phyloP scores from a whole-genome alignment of 2,329 filamentous ascomycete species.

The Fusarium ramigenum region DNA sequence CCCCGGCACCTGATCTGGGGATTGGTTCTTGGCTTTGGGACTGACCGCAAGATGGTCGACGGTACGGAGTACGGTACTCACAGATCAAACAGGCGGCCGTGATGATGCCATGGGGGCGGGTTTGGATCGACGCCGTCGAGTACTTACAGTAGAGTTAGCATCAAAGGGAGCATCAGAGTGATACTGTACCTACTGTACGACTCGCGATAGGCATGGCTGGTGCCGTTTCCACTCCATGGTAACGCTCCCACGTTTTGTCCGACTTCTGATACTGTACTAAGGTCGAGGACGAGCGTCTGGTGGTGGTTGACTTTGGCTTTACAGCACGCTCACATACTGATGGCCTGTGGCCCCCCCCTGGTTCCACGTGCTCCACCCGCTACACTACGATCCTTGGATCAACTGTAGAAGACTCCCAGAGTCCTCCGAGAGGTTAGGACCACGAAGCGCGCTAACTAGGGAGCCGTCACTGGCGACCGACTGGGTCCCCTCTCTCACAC shows the following conservation, averaged over 20 bases:
- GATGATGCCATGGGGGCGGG: constrained; percentile 23
- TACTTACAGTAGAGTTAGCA: neutral
- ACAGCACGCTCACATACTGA: neutral
- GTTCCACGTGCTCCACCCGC: constrained; percentile 33
- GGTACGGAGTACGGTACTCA: neutral
- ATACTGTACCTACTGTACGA: neutral
- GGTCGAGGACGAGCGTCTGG: constrained; percentile 14
- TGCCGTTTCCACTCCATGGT: constrained; percentile 15
- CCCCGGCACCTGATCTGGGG: constrained; percentile 20
- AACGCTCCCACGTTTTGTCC: constrained; percentile 34
- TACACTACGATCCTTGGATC: constrained; percentile 10
- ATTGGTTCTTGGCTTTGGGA: constrained; percentile 9
- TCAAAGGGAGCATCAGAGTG: neutral
- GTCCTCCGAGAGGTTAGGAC: neutral
- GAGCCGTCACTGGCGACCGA: neutral
- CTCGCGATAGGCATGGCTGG: constrained; percentile 16
- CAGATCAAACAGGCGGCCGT: constrained; percentile 4
- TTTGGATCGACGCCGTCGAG: constrained; percentile 23
- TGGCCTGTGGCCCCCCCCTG: constrained; percentile 24
- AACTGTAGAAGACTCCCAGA: neutral
- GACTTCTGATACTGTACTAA: constrained; percentile 16
- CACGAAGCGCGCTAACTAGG: constrained; percentile 22
- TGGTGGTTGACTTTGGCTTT: constrained; percentile 23
- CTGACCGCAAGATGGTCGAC: constrained; percentile 26
- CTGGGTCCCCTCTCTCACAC: neutral